These are phyloP conservation scores for Clonostachys sp. DNA, from an alignment of 2,329 filamentous ascomycete species.

Conservation along the genomic window DNA sequence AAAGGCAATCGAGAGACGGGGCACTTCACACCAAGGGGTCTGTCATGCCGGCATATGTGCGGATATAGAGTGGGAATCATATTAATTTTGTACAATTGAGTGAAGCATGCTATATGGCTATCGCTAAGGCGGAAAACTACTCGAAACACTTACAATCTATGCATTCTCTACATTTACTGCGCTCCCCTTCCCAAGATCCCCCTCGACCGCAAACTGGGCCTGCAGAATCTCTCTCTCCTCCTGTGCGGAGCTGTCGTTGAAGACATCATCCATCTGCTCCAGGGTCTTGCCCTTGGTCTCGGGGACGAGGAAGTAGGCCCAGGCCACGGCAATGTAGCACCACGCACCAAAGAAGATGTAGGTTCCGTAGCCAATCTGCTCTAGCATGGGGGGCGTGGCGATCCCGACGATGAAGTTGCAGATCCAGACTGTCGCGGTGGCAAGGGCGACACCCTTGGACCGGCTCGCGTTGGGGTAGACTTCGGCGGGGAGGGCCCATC, in stretches of 20 bases:
- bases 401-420: conserved; percentile 35
- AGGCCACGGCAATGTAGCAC: conserved; percentile 39
- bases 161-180: no score
- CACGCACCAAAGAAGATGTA: conserved; percentile 52
- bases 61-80: no score
- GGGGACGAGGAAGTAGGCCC: conserved; percentile 46
- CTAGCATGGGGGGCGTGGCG: conserved; percentile 47
- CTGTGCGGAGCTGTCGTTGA: conserved; percentile 1
- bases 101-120: no score
- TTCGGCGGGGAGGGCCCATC: conserved; percentile 27
- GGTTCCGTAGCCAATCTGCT: conserved; percentile 38
- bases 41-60: no score
- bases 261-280: conserved; percentile 41
- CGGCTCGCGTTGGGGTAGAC: conserved; percentile 25
- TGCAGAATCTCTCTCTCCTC: background rate
- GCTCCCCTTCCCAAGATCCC: no score
- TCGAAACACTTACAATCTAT: no score
- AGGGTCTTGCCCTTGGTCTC: conserved; percentile 48
- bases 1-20: no score
- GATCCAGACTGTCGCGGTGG: conserved; percentile 26
- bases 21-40: no score
- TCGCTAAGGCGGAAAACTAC: no score
- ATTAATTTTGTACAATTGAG: no score
- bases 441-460: conserved; percentile 26
- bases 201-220: background rate